Conservation (phyloP, 2,329 filamentous ascomycete species). For the Rutstroemia sydowiana region DNA sequence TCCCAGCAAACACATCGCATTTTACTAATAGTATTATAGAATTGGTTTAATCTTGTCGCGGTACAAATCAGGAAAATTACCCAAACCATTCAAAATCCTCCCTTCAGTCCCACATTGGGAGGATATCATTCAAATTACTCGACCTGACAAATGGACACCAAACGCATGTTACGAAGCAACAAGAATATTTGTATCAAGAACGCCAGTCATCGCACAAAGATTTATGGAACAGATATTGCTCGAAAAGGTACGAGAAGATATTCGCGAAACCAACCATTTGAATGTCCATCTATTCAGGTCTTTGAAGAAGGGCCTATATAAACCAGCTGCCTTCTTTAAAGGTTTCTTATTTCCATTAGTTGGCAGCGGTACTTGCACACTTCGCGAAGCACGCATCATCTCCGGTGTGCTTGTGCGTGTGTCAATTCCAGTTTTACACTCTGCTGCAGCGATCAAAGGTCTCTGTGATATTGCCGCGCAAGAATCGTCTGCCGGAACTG, state of each 20-base stretch:
- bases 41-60: constrained; percentile 82
- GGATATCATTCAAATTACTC: constrained; percentile 76
- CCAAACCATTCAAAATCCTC: constrained; percentile 95
- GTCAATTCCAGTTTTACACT: constrained; percentile 85
- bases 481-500: constrained; percentile 73
- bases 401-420: constrained; percentile 78
- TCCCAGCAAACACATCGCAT: background rate
- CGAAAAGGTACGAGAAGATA: constrained; percentile 86
- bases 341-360: constrained; percentile 89
- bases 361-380: constrained; percentile 75
- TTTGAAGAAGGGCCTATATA: constrained; percentile 87
- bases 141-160: constrained; percentile 66
- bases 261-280: constrained; percentile 87
- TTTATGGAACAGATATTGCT: constrained; percentile 85
- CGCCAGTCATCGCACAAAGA: constrained; percentile 69
- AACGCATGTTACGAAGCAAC: constrained; percentile 86
- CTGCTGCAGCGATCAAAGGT: constrained; percentile 81
- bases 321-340: constrained; percentile 94
- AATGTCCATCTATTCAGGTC: constrained; percentile 94
- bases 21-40: constrained; percentile 35
- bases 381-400: constrained; percentile 88
- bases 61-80: constrained; percentile 93
- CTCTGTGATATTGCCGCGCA: constrained; percentile 92
- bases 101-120: constrained; percentile 91
- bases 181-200: constrained; percentile 82